Percentiles rank a stretch among this genome's conserved stretches.
Conservation (phyloP, 2,329 filamentous ascomycete genomes). For the Aureobasidium vineae region DNA sequence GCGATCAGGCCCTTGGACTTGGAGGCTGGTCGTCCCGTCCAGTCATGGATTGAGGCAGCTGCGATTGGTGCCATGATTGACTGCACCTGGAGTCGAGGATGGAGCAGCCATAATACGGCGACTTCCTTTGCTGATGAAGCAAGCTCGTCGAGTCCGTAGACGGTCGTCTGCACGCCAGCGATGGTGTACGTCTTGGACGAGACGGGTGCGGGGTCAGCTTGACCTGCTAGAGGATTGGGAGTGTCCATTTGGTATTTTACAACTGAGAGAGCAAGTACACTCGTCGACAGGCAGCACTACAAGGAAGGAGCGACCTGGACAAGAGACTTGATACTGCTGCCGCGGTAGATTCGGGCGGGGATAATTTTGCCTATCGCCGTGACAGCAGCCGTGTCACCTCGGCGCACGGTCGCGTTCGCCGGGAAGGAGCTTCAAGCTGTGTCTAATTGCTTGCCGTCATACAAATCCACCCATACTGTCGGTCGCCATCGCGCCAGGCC, state of each 20-base stretch:
- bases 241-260: not conserved
- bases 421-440: constrained; percentile 4
- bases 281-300: not conserved
- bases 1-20: constrained; percentile 65
- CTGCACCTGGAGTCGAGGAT: constrained; percentile 70
- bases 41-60: constrained; percentile 64
- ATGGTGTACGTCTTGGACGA: constrained; percentile 69
- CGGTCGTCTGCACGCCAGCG: constrained; percentile 71
- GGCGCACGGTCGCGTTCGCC: constrained; percentile 21
- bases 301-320: not conserved
- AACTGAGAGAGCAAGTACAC: not conserved
- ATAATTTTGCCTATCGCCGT: not conserved
- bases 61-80: constrained; percentile 75
- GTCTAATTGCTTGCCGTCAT: constrained; percentile 20
- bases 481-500: not conserved
- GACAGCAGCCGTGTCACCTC: constrained; percentile 4
- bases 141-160: constrained; percentile 79
- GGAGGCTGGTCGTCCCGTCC: constrained; percentile 52
- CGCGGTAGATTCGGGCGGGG: constrained; percentile 17
- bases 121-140: constrained; percentile 54
- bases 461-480: not conserved
- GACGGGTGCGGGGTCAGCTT: constrained; percentile 40
- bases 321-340: not conserved
- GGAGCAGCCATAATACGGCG: constrained; percentile 86
- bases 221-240: constrained; percentile 12